Conservation (phyloP, 2,329 filamentous ascomycete genomes). For the Plenodomus tracheiphilus region DNA sequence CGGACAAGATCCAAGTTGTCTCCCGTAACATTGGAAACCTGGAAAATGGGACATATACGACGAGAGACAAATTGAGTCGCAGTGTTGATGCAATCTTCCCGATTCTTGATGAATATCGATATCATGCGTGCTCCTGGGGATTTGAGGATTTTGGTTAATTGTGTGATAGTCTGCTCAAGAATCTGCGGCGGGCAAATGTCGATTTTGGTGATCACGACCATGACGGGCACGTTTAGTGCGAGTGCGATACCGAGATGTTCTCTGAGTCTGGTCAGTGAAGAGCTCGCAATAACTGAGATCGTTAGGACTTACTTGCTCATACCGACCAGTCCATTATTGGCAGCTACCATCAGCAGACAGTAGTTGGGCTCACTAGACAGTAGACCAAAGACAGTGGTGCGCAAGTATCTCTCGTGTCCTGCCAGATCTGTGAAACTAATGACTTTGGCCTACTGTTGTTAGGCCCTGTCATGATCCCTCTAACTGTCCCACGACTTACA, state of each 20-base stretch:
- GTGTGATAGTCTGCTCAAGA: constrained; percentile 86
- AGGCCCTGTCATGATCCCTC: constrained; percentile 8
- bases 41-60: constrained; percentile 94
- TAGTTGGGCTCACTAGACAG: constrained; percentile 96
- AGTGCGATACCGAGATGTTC: constrained; percentile 95
- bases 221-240: constrained; percentile 92
- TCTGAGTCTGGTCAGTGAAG: constrained; percentile 34
- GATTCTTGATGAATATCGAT: constrained; percentile 90
- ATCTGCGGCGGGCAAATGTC: constrained; percentile 98
- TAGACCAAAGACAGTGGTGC: constrained; percentile 94
- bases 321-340: constrained; percentile 93
- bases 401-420: constrained; percentile 91
- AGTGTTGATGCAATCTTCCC: constrained; percentile 90
- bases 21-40: constrained; percentile 96
- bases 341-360: constrained; percentile 96
- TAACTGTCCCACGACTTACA: constrained; percentile 42
- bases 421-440: constrained; percentile 96
- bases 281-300: not conserved
- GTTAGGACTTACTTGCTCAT: constrained; percentile 72
- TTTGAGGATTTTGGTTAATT: constrained; percentile 90
- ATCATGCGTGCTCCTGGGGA: constrained; percentile 93
- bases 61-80: constrained; percentile 95
- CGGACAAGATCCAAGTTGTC: constrained; percentile 88
- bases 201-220: constrained; percentile 98
- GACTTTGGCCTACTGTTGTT: constrained; percentile 69